Base-by-base conservation (phyloP, 1,284 basidiomycete genomes). In the Tetrapyrgos nigripes region DNA sequence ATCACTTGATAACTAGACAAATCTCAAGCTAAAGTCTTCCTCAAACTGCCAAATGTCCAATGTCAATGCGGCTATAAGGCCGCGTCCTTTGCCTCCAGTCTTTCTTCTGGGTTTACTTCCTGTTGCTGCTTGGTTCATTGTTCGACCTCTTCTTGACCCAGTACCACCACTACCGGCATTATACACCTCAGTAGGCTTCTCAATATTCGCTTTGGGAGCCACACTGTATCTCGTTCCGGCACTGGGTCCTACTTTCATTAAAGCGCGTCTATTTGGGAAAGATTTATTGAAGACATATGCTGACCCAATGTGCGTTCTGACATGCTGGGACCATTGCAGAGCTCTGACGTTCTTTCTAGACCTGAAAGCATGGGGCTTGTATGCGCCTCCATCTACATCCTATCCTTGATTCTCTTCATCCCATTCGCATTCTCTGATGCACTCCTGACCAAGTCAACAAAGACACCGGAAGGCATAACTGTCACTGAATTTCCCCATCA, bases 281-380 rank as follows among this genome's bases (percentile, higher is more conserved):
- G 94, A 97, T 73, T 73, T 96, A 44, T 79, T 96, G 47, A 97
- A 97, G 77, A 84, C 79, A 49, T 89, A 88, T 66, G 77, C 82
- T 26, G 85, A 82, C 57, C 83, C 85, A 43, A 90, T 96, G 91
- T 94, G 65, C 70, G 91, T 83, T 31, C 33, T 17, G 37, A n/a
- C 33, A 40, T 6, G 3, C 19, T 3, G 3, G 8, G 23, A 46
- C 29, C 44, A 40, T 50, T 17, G n/a, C 14, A 3, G 21, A 13
- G 21, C 3, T 17, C 44, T 62, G 62, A 40, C 27, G 4, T 54
- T 23, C 31, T 51, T 28, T 6, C 37, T 68, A 98, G 96, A 68
- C 96, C 97, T 33, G 97, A 99, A 78, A 94, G 93, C 62, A 84
- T 93, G 61, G 97, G 97, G 1, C 85, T 98, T 44, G 91, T 97